Base-by-base conservation (phyloP, 345 rosid genomes). In the Aquilaria malaccensis region DNA sequence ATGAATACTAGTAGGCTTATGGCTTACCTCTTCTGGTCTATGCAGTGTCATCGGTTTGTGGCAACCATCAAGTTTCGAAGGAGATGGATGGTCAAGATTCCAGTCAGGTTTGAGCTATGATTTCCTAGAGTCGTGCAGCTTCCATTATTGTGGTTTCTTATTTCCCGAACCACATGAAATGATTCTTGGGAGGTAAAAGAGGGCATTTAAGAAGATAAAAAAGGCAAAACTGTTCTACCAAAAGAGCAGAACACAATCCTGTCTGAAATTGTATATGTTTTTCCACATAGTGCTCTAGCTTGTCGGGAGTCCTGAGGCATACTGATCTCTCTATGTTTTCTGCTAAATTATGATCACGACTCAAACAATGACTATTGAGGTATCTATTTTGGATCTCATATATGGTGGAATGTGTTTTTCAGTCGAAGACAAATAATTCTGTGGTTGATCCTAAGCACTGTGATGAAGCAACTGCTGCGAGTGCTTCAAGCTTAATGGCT, bases 21-120 rank as follows among this genome's bases (percentile, higher is more conserved):
- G 43, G 13, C 57, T 65, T 51, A 54, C 3, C 45, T 51, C 10
- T 14, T 50, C 52, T 60, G 37, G 47, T 48, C 66, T 67, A 61
- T 60, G 67, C 79, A 74, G 81, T 31, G 33, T 53, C n/a, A 43
- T 52, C 78, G 53, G 41, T 51, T 64, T 22, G 52, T 50, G 58
- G 50, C 45, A 56, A 66, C 60, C 53, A 41, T 53, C 66, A 70
- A 63, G 4, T 63, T 48, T 31, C 51, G 61, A 55, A 56, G 46
- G 63, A 67, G 58, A 41, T 22, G 56, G 77, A 66, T 46, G 33
- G 30, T 60, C 68, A 55, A 66, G 62, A 65, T n/a, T 32, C 56
- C 12, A 46, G 64, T 43, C 76, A 74, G 81, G 81, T 80, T 58
- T 57, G 67, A 60, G 29, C 37, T 30, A 31, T 46, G 32, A 22